These are phyloP conservation scores for Teunomyces pallodes DNA, from an alignment of 805 yeast genomes.

Conservation along the genomic window DNA sequence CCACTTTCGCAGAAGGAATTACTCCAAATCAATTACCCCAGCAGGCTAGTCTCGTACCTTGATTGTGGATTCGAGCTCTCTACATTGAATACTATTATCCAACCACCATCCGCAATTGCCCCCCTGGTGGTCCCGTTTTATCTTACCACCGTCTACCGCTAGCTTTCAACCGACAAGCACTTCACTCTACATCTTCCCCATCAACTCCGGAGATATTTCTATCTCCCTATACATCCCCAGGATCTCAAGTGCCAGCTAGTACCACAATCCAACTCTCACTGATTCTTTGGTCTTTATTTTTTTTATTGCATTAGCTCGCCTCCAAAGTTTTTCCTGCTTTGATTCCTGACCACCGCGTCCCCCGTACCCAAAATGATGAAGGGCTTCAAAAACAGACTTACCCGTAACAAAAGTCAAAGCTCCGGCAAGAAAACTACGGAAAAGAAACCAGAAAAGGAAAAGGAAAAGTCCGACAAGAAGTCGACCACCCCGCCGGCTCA, in stretches of 20 bases:
- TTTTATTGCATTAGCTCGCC: not conserved
- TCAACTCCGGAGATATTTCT: too few species aligned
- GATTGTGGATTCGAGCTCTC: not conserved
- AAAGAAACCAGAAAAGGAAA: constrained; percentile 38
- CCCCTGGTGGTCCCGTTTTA: not conserved
- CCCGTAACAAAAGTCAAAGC: constrained; percentile 38
- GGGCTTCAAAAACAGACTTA: constrained; percentile 61
- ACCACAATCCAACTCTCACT: too few species aligned
- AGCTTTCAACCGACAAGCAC: too few species aligned
- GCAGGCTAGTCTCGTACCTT: not conserved
- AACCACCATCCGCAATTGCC: not conserved
- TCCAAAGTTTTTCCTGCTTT: not conserved
- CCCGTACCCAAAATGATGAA: constrained; percentile 57
- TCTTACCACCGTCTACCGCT: too few species aligned
- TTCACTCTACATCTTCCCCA: too few species aligned
- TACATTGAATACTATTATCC: not conserved
- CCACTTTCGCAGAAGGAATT: not conserved
- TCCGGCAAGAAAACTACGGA: constrained; percentile 33
- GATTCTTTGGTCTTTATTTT: too few species aligned
- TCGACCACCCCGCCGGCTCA: constrained; percentile 10
- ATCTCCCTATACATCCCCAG: too few species aligned
- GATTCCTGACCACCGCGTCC: not conserved
- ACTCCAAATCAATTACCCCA: constrained; percentile 1
- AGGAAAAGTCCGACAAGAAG: constrained; percentile 40
- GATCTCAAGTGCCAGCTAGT: too few species aligned